Conservation (phyloP, 179 eudicot species). For the Silene vulgaris region DNA sequence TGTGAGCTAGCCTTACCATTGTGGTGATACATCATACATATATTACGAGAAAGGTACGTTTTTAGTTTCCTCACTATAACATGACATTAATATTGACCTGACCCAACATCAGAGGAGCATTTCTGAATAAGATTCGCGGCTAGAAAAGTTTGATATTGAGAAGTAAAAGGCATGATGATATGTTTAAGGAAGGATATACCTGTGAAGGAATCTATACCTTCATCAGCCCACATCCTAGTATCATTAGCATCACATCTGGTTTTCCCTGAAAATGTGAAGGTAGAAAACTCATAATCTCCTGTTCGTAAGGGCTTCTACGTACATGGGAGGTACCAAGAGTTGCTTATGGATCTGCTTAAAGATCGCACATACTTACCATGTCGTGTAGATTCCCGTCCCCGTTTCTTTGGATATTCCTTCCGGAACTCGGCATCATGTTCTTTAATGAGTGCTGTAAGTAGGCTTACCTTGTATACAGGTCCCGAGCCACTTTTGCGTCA, state of each 20-base stretch:
- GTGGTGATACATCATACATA: not conserved
- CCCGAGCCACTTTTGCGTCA: constrained; percentile 75
- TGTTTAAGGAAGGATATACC: not conserved
- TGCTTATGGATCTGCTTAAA: not conserved
- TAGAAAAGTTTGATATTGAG: not conserved
- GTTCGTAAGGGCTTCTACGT: not conserved
- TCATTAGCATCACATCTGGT: not conserved
- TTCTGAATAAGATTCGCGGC: too few relatives aligned
- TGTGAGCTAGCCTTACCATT: not conserved
- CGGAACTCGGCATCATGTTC: not conserved
- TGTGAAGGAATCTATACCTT: not conserved
- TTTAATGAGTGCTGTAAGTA: not conserved
- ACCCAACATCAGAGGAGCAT: not conserved
- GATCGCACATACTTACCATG: not conserved
- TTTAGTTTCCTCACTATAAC: not conserved
- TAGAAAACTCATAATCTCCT: not conserved
- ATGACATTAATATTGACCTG: not conserved
- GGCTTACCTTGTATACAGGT: constrained; percentile 29
- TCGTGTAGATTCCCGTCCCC: not conserved
- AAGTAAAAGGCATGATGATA: not conserved
- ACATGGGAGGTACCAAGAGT: not conserved
- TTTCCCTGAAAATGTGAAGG: not conserved
- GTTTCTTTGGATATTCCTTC: not conserved
- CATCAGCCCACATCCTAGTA: not conserved
- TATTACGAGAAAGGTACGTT: not conserved